Evolutionary conservation across 345 rosid species (phyloP).

Genomic region (Capsella bursapastoris): DNA sequence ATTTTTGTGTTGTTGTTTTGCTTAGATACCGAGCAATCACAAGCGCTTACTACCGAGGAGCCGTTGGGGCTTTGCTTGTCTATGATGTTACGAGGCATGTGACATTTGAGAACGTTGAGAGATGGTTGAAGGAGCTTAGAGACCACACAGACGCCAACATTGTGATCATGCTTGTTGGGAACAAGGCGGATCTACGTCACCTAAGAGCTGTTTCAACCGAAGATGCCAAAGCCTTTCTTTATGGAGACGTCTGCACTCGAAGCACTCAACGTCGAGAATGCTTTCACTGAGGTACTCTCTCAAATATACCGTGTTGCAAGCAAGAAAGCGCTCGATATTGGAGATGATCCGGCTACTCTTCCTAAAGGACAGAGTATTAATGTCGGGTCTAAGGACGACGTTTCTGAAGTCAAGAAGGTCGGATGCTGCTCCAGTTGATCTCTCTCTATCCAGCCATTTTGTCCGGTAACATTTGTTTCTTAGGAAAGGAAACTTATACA

Average conservation of each 20-base stretch:
- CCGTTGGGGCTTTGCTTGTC: constrained; percentile 85
- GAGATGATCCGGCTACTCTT: constrained; percentile 66
- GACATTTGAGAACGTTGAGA: constrained; percentile 83
- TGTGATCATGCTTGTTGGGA: constrained; percentile 88
- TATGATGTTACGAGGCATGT: constrained; percentile 84
- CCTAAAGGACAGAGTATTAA: constrained; percentile 75
- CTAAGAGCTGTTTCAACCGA: constrained; percentile 77
- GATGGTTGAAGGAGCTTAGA: constrained; percentile 92
- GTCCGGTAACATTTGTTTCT: constrained; percentile 18
- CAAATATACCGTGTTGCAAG: constrained; percentile 79
- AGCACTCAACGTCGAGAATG: constrained; percentile 77
- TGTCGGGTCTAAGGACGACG: constrained; percentile 71
- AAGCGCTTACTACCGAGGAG: constrained; percentile 92
- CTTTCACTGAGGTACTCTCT: constrained; percentile 79
- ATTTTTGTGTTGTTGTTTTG: constrained; percentile 8
- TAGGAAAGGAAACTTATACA: constrained; percentile 15
- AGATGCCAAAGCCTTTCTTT: constrained; percentile 69
- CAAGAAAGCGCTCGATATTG: constrained; percentile 68
- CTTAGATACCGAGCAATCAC: constrained; percentile 87
- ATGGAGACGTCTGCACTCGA: constrained; percentile 96
- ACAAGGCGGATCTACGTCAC: constrained; percentile 86
- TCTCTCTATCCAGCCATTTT: not conserved
- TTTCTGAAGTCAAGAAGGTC: constrained; percentile 69
- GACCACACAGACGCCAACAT: constrained; percentile 84
- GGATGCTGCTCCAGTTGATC: constrained; percentile 64